A percentile compares a stretch with the other conserved stretches of the same genome.
Conservation (phyloP, 805 yeast species). For the Candida silvicultrix region DNA sequence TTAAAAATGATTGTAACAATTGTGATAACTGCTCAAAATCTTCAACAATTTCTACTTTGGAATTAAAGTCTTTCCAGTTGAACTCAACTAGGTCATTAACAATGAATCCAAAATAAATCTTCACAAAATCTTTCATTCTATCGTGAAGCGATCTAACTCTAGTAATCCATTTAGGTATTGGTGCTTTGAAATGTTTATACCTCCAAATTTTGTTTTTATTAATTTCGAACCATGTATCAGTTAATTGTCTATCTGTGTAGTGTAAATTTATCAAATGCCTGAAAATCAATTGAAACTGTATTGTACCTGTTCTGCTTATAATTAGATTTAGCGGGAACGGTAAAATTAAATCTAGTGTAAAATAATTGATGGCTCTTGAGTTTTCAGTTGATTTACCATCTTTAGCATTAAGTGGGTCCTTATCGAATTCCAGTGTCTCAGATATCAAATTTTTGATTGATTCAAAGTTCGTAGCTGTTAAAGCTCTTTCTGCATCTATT, state of each 20-base stretch:
- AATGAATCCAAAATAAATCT: constrained; percentile 48
- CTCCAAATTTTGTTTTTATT: constrained; percentile 64
- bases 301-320: constrained; percentile 59
- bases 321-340: constrained; percentile 87
- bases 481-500: constrained; percentile 45
- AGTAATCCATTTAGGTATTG: constrained; percentile 46
- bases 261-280: constrained; percentile 64
- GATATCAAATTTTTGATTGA: constrained; percentile 38
- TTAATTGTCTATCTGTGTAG: constrained; percentile 52
- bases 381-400: constrained; percentile 24
- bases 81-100: constrained; percentile 53
- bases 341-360: constrained; percentile 51
- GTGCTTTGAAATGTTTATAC: constrained; percentile 34
- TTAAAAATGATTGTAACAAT: constrained; percentile 51
- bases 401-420: constrained; percentile 3
- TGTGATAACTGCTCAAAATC: constrained; percentile 38
- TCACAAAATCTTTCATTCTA: constrained; percentile 43
- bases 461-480: constrained; percentile 37
- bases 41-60: constrained; percentile 19
- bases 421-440: constrained; percentile 27
- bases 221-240: constrained; percentile 67
- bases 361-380: constrained; percentile 39
- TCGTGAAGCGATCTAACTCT: constrained; percentile 49
- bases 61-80: constrained; percentile 39
- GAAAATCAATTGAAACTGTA: constrained; percentile 75